Conservation (phyloP, 257 asterid genomes). For the Lycium ferocissimum region DNA sequence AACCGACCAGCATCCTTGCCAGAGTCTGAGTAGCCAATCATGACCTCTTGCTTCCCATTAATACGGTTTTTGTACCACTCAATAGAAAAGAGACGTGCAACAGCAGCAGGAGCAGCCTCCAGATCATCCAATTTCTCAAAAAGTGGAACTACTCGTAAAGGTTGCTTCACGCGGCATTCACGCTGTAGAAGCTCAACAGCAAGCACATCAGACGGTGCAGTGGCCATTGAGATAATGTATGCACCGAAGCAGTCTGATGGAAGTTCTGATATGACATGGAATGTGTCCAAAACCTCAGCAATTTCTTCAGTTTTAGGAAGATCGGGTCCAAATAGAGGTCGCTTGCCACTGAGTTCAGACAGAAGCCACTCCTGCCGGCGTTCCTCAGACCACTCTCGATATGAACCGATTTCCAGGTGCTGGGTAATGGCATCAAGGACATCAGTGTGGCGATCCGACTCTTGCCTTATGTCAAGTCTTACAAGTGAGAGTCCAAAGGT, state of each 20-base stretch:
- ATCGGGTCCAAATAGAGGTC: slow-evolving; percentile 59
- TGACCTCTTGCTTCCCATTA: slow-evolving; percentile 60
- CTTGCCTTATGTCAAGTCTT: slow-evolving; percentile 58
- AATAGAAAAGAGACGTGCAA: slow-evolving; percentile 59
- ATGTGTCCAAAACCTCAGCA: slow-evolving; percentile 56
- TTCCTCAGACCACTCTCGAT: slow-evolving; percentile 58
- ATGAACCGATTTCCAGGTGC: slow-evolving; percentile 57
- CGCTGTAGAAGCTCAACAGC: slow-evolving; percentile 65
- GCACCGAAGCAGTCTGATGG: slow-evolving; percentile 61
- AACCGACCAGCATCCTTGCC: slow-evolving; percentile 69
- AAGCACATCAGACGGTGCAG: slow-evolving; percentile 58
- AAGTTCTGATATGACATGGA: slow-evolving; percentile 58
- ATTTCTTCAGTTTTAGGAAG: slow-evolving; percentile 58
- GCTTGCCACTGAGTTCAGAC: slow-evolving; percentile 58
- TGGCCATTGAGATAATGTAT: slow-evolving; percentile 60
- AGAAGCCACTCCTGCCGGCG: slow-evolving; percentile 58
- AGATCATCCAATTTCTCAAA: slow-evolving; percentile 60
- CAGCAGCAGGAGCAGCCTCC: slow-evolving; percentile 61
- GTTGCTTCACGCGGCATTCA: slow-evolving; percentile 52
- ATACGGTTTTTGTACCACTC: slow-evolving; percentile 60
- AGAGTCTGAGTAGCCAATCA: slow-evolving; percentile 69
- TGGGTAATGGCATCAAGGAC: slow-evolving; percentile 56
- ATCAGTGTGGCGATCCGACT: slow-evolving; percentile 61
- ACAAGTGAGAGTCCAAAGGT: slow-evolving; percentile 63
- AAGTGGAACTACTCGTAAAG: slow-evolving; percentile 61